phyloP scores from a whole-genome alignment of 139 green algal genomes.

The Chlorella vulgaris region DNA sequence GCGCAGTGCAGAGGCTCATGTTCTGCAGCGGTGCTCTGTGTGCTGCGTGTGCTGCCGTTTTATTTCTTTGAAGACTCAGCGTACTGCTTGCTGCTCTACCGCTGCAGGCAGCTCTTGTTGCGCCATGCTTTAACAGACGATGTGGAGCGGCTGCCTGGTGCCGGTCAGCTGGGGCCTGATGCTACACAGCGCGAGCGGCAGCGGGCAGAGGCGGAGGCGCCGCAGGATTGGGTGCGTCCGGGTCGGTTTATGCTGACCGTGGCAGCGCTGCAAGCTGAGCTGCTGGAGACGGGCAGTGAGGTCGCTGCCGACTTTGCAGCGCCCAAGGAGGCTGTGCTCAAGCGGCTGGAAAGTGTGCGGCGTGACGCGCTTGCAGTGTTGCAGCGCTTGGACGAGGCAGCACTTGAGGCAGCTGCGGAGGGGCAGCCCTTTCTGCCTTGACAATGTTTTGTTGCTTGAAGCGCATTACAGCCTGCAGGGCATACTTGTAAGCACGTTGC shows the following conservation, averaged over 20 bases:
- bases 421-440: conserved; percentile 4
- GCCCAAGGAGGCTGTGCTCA: background rate
- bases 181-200: conserved; percentile 5
- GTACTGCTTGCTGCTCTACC: background rate
- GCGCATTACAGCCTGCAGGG: too few relatives aligned
- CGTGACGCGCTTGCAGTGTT: conserved; percentile 2
- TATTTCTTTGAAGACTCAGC: background rate
- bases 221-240: conserved; percentile 25
- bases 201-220: background rate
- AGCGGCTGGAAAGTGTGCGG: conserved; percentile 18
- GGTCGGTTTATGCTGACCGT: conserved; percentile 32
- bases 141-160: background rate
- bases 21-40: background rate
- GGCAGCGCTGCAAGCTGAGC: conserved; percentile 28
- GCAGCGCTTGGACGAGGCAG: background rate
- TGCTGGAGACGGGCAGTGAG: conserved; percentile 6
- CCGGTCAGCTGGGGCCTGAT: background rate
- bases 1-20: background rate
- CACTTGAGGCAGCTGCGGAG: background rate
- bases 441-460: background rate
- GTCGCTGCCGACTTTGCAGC: background rate
- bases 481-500: too few relatives aligned
- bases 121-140: conserved; percentile 1
- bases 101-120: conserved; percentile 17
- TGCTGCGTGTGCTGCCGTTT: background rate